phyloP scores from a whole-genome alignment of 768 basidiomycete species.

The Hericium rajendrae region DNA sequence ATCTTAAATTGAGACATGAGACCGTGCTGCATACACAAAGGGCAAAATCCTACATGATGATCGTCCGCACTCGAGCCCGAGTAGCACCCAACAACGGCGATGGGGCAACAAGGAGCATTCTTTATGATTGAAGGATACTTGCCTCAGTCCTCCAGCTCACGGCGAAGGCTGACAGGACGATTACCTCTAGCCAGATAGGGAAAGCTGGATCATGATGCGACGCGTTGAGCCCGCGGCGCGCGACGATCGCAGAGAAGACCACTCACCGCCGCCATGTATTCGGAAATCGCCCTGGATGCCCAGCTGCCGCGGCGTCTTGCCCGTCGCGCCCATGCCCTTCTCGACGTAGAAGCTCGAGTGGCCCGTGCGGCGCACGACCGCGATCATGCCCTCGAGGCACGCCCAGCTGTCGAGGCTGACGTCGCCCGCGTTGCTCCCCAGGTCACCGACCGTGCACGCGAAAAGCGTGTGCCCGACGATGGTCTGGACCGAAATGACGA shows the following conservation, averaged over 20 bases:
- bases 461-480: conserved; percentile 74
- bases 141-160: conserved; percentile 1
- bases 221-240: conserved; percentile 1
- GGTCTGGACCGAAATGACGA: conserved; percentile 72
- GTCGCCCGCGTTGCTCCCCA: conserved; percentile 59
- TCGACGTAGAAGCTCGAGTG: conserved; percentile 84
- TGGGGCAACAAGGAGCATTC: conserved; percentile 80
- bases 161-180: conserved; percentile 1
- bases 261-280: conserved; percentile 71
- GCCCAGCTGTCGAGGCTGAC: conserved; percentile 78
- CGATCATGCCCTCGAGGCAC: conserved; percentile 70
- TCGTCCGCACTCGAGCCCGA: conserved; percentile 78
- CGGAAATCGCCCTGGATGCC: conserved; percentile 56
- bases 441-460: conserved; percentile 75
- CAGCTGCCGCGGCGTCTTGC: conserved; percentile 64
- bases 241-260: background rate
- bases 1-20: conserved; percentile 31
- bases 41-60: conserved; percentile 46
- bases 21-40: background rate
- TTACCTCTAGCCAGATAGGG: conserved; percentile 77
- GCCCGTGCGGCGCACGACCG: conserved; percentile 68
- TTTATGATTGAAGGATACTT: conserved; percentile 19
- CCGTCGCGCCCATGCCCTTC: conserved; percentile 79
- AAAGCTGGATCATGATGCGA: conserved; percentile 40
- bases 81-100: conserved; percentile 69